Conservation (phyloP, 495 filamentous ascomycete genomes). For the Neurospora pannonica region DNA sequence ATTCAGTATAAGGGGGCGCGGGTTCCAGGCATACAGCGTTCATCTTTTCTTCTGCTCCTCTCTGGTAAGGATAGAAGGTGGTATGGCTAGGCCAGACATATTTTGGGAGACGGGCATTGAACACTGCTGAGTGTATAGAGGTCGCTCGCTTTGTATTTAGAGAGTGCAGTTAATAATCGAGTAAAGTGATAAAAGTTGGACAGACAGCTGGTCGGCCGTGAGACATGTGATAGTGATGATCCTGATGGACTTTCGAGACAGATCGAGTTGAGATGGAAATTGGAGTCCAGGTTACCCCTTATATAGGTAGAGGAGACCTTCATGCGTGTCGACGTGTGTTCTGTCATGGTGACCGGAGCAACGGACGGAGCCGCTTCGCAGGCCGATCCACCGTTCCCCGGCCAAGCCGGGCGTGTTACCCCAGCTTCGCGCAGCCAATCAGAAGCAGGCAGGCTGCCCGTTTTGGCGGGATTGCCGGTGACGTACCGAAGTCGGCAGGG, state of each 20-base stretch:
- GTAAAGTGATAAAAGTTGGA: background rate
- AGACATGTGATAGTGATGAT: background rate
- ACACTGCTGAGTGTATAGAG: background rate
- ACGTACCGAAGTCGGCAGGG: conserved; percentile 7
- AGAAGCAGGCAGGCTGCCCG: background rate
- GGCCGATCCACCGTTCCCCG: background rate
- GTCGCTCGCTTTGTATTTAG: background rate
- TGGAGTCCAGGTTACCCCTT: background rate
- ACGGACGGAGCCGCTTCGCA: background rate
- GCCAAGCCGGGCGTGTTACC: background rate
- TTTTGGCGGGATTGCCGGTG: background rate
- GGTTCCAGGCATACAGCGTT: background rate
- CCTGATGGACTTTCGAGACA: background rate
- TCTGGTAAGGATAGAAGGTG: background rate
- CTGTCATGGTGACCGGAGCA: background rate
- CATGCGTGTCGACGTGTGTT: background rate
- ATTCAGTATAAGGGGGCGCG: background rate
- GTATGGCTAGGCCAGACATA: background rate
- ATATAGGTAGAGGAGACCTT: background rate
- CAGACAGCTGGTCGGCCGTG: background rate
- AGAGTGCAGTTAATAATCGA: background rate
- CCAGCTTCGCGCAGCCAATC: conserved; percentile 6
- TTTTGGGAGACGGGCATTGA: background rate
- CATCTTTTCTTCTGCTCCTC: background rate
- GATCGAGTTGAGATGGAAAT: background rate